Evolutionary conservation across 768 basidiomycete species (phyloP).

Genomic region (Vararia minispora): DNA sequence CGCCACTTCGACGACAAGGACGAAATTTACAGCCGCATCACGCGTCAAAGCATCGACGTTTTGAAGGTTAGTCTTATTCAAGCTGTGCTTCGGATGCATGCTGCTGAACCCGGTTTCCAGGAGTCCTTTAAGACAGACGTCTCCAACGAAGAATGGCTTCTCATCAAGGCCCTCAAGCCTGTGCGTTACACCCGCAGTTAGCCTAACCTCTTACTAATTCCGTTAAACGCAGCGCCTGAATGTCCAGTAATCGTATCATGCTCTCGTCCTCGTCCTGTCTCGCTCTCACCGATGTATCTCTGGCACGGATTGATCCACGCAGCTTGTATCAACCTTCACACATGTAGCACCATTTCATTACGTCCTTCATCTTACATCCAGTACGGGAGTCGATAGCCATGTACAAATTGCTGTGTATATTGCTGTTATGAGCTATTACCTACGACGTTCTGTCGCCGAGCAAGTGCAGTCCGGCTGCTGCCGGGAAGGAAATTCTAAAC

Average conservation of each 20-base stretch:
- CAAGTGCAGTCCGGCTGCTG: too few species aligned
- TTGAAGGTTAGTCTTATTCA: conserved; percentile 54
- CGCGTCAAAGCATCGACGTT: conserved; percentile 89
- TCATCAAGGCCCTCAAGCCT: conserved; percentile 80
- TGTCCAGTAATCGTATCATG: conserved; percentile 20
- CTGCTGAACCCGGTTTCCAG: conserved; percentile 27
- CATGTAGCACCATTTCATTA: too few species aligned
- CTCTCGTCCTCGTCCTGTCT: too few species aligned
- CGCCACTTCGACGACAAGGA: conserved; percentile 96
- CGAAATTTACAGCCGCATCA: conserved; percentile 83
- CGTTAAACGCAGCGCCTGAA: conserved; percentile 24
- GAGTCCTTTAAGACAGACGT: conserved; percentile 83
- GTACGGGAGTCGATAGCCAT: too few species aligned
- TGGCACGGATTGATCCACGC: too few species aligned
- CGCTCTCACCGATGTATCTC: too few species aligned
- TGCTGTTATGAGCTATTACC: too few species aligned
- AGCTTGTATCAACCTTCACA: too few species aligned
- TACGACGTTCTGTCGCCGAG: too few species aligned
- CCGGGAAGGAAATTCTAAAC: too few species aligned
- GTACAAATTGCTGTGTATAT: too few species aligned
- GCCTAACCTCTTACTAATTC: background rate
- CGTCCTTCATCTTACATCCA: too few species aligned
- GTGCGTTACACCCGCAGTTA: conserved; percentile 28
- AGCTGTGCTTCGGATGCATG: background rate
- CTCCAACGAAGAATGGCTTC: conserved; percentile 82